Percentiles rank a stretch among this genome's conserved stretches.
Conservation (phyloP, 345 rosid species). For the Eucalyptus virginea region DNA sequence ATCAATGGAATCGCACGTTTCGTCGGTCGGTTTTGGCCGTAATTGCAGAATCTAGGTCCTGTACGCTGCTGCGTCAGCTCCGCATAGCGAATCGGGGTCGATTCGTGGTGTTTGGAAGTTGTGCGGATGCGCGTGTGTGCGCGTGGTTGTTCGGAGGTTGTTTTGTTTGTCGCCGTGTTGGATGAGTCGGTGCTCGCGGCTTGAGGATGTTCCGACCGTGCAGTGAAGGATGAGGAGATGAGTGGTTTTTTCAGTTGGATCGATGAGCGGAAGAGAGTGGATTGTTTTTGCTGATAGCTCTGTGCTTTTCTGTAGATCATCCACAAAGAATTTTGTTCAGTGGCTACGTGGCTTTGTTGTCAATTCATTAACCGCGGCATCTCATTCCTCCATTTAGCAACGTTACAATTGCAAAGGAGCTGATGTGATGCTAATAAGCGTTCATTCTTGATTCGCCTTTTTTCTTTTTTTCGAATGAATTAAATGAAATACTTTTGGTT, state of each 20-base stretch:
- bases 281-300: not conserved
- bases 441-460: not conserved
- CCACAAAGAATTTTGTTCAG: not conserved
- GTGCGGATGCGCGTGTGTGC: not conserved
- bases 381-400: not conserved
- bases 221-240: not conserved
- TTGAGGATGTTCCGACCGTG: not conserved
- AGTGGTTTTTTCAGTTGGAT: not conserved
- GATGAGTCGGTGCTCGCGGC: not conserved
- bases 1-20: not conserved
- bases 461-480: not conserved
- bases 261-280: not conserved
- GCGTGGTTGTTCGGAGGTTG: not conserved
- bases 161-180: not conserved
- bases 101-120: not conserved
- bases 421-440: not conserved
- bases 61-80: not conserved
- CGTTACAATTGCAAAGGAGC: not conserved
- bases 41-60: not conserved
- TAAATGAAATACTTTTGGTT: not conserved
- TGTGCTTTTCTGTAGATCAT: not conserved
- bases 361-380: not conserved
- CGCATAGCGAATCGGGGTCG: too few relatives aligned
- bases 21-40: not conserved
- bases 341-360: not conserved